Base-by-base conservation (phyloP, 2,329 filamentous ascomycete species). In the Alternaria sp. region DNA sequence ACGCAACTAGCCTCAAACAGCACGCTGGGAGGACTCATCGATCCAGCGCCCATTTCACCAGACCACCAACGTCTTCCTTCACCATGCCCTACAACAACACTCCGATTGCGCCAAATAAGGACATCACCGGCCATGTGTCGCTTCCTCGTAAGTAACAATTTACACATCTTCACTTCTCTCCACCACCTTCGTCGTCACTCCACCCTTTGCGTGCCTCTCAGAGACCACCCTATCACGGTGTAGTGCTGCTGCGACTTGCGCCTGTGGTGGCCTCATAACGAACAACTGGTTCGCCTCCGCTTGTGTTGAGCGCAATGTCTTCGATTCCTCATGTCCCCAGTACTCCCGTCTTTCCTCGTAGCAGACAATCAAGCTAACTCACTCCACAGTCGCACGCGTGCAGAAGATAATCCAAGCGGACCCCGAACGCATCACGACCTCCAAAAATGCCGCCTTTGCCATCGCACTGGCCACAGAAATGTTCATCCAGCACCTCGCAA, bases 331-430 rank as follows among this genome's bases (percentile, higher is more conserved):
- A 30, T 3, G n/a, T 45, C 36, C 25, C 53, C 25, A 1, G 25
- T 46, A 7, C 28, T 13, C 40, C 3, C 17, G 17, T 13, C 17
- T 32, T 15, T 56, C n/a, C 53, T 56, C 53, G 23, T 6, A 25
- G 49, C 12, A n/a, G 46, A 21, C 51, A 26, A 47, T 10, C 15
- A 45, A 10, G 25, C 57, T 64, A 56, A 63, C 57, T 32, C 11
- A 19, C 25, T 4, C 11, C 17, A 49, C 73, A 98, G 96, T 98
- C 59, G 92, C 96, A 17, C 89, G 96, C 73, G 93, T 99, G 62
- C 97, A 97, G 83, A 97, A 97, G 83, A 97, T 99, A 77, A 93
- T 99, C 64, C 87, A 89, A 52, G 87, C 93, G 61, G 96, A 99
- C 80, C 75, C 74, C 0, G 89, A 92, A 46, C 95, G 97, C 66